Evolutionary conservation across 2,329 filamentous ascomycete genomes (phyloP), one percentile per base, ranked within the genome.

Genomic region (Eurotiales sp.): DNA sequence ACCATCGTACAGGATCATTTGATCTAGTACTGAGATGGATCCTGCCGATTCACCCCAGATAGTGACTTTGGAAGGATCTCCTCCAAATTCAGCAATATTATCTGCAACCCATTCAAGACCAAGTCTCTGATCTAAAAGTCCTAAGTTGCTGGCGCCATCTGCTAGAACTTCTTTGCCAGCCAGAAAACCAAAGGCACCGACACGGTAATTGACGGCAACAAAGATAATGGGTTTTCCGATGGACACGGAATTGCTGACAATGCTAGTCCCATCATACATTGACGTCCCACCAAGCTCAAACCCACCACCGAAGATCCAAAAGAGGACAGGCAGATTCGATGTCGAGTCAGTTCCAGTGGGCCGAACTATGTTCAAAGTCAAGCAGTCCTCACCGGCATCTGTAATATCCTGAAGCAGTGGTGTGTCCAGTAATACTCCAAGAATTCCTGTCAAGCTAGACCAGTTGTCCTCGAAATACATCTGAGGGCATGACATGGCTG

Each of bases 41-140:
- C 85, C 85, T 0, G 86, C 84, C 2, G 79, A 84, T 63, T 91
- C 84, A 22, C 88, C 88, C 84, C 85, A 90, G 53, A 92, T 85
- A 0, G 87, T 91, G 5, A 91, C 86, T 64, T 86, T 87, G n/a
- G 76, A 73, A 0, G 87, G 84, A 63, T 92, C 87, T 12, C 89
- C 89, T 8, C 89, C 89, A 62, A 93, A 95, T 0, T 81, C 76
- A 1, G 73, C 82, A 51, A 92, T 89, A 58, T 91, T 89, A 59
- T 89, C 86, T 7, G 85, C 82, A 1, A 88, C 80, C 88, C 88
- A 92, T 63, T 90, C 71, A 6, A 92, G 73, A 0, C 80, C 87
- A 56, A 87, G 75, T 29, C 86, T 77, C 60, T 91, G 87, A 61
- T 92, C 88, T 0, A 87, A 74, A 3, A 88, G 76, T 3, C 88